Evolutionary conservation across 1,139 yeast species (phyloP).

Genomic region (Insectozyma bohioensis): DNA sequence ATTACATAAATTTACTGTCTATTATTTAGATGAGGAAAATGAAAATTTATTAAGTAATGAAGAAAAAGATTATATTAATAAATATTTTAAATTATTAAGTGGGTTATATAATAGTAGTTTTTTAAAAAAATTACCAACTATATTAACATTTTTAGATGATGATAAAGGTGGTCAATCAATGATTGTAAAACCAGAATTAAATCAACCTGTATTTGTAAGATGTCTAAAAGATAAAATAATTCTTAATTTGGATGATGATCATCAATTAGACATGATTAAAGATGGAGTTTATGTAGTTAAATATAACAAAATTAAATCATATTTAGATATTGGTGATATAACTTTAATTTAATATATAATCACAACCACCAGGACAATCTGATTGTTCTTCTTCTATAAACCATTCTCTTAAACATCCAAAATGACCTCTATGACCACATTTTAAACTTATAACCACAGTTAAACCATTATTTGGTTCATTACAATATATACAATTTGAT

Average conservation of each 20-base stretch:
- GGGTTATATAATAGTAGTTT: conserved; percentile 70
- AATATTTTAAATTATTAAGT: conserved; percentile 64
- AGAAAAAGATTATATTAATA: conserved; percentile 60
- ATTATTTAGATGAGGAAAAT: conserved; percentile 33
- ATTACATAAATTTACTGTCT: conserved; percentile 67
- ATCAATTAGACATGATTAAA: conserved; percentile 52
- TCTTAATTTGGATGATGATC: conserved; percentile 45
- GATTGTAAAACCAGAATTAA: conserved; percentile 76
- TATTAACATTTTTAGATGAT: conserved; percentile 74
- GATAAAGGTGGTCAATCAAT: conserved; percentile 72
- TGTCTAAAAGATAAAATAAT: conserved; percentile 38
- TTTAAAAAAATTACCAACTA: conserved; percentile 64
- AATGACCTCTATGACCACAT: conserved; percentile 91
- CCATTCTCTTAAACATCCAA: conserved; percentile 79
- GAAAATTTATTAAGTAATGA: conserved; percentile 45
- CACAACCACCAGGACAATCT: conserved; percentile 84
- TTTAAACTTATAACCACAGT: conserved; percentile 60
- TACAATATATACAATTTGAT: conserved; percentile 77
- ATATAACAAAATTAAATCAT: conserved; percentile 52
- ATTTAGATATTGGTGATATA: conserved; percentile 43
- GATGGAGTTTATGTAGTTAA: conserved; percentile 79
- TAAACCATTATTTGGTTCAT: conserved; percentile 74
- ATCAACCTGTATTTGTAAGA: conserved; percentile 72
- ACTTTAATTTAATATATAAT: conserved; percentile 29
- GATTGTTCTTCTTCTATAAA: conserved; percentile 59